Evolutionary conservation across 2,329 filamentous ascomycete species (phyloP).

Genomic region (Colletotrichum salicis): DNA sequence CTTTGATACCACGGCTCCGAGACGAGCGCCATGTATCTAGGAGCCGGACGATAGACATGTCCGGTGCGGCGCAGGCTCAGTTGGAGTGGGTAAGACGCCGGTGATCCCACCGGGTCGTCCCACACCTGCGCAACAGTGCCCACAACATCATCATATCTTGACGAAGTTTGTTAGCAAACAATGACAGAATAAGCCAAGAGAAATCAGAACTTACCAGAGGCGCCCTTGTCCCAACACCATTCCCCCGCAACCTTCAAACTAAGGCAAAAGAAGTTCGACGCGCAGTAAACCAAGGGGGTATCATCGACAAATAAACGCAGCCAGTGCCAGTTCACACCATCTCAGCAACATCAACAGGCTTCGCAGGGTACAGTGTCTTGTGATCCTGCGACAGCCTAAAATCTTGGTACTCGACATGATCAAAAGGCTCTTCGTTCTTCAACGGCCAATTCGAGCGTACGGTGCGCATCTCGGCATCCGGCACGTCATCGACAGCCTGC

Average conservation of each 20-base stretch:
- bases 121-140: background rate
- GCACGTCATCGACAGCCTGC: constrained; percentile 2
- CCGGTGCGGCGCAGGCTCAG: background rate
- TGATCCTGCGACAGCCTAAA: background rate
- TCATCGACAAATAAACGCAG: background rate
- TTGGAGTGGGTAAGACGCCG: background rate
- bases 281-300: constrained; percentile 1
- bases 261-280: background rate
- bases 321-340: constrained; percentile 9
- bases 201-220: background rate
- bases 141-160: background rate
- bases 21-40: background rate
- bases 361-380: background rate
- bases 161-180: background rate
- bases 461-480: background rate
- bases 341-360: constrained; percentile 20
- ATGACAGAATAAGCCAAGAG: background rate
- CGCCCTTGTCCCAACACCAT: background rate
- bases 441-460: constrained; percentile 6
- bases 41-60: background rate
- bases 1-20: background rate
- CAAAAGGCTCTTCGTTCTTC: constrained; percentile 10
- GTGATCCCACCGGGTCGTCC: background rate
- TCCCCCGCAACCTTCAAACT: background rate
- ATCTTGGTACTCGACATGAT: background rate